These are phyloP conservation scores for Triticum turgidum DNA, from an alignment of 176 grass and related monocot species.

Conservation along the genomic window DNA sequence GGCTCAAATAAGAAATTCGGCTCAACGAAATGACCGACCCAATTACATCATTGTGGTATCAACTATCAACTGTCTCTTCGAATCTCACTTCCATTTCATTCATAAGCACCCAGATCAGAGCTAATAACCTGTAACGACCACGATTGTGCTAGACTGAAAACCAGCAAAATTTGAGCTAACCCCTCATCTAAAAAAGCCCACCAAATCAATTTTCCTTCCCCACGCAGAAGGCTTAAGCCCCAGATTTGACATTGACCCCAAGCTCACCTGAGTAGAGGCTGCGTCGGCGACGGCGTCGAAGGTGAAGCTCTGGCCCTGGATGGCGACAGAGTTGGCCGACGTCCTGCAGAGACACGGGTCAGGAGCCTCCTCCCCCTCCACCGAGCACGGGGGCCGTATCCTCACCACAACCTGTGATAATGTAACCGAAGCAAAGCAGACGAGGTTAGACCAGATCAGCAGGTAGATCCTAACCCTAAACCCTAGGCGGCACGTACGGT, in stretches of 20 bases:
- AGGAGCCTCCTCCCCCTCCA: constrained; percentile 37
- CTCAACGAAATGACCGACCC: not conserved
- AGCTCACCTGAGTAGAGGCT: constrained; percentile 54
- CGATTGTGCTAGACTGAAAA: not conserved
- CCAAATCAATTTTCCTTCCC: not conserved
- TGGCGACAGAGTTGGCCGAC: constrained; percentile 54
- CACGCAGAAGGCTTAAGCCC: not conserved
- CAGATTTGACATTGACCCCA: not conserved
- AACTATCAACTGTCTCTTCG: not conserved
- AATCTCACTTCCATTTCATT: no score
- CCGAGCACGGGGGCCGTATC: constrained; percentile 62
- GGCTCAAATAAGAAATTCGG: not conserved
- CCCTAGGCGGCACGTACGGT: not conserved
- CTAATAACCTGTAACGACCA: no score
- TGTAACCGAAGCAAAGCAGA: not conserved
- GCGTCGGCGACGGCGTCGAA: constrained; percentile 76
- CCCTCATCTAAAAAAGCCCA: not conserved
- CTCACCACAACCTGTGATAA: constrained; percentile 68
- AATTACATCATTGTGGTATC: not conserved
- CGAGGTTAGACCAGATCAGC: constrained; percentile 26
- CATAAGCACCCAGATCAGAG: no score
- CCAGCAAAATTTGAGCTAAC: not conserved
- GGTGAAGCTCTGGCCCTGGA: constrained; percentile 73
- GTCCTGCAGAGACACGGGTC: constrained; percentile 47
- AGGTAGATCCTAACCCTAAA: not conserved